phyloP scores from a whole-genome alignment of 176 grass and related monocot species.

The Musa schizocarpa region DNA sequence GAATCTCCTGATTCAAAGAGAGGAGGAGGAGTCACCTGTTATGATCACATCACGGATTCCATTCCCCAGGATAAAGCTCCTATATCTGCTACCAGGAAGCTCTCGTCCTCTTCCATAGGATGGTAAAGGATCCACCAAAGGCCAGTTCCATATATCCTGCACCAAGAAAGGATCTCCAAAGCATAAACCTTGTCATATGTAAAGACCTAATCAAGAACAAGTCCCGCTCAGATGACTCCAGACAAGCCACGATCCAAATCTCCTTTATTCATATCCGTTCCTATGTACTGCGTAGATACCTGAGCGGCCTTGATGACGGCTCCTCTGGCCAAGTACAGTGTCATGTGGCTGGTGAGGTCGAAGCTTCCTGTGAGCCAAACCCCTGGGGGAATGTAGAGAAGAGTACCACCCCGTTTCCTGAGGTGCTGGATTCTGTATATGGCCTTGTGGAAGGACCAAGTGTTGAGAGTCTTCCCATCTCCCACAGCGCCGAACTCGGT shows the following conservation, averaged over 20 bases:
- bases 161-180: conserved; percentile 4
- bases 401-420: conserved; percentile 45
- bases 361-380: conserved; percentile 83
- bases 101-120: conserved; percentile 78
- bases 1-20: background rate
- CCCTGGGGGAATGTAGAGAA: conserved; percentile 48
- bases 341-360: conserved; percentile 94
- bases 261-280: background rate
- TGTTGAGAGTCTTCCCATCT: conserved; percentile 63
- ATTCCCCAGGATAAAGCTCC: conserved; percentile 69
- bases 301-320: conserved; percentile 60
- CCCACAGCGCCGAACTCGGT: conserved; percentile 57
- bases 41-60: conserved; percentile 77
- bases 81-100: conserved; percentile 49
- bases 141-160: conserved; percentile 61
- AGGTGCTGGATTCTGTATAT: conserved; percentile 56
- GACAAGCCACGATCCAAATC: background rate
- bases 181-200: background rate
- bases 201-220: background rate
- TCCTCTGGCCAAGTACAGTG: conserved; percentile 61
- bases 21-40: conserved; percentile 28
- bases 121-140: conserved; percentile 68
- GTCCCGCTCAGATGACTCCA: background rate
- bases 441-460: conserved; percentile 64
- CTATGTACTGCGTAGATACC: background rate